Base-by-base conservation (phyloP, 1,284 basidiomycete species). In the Ceratobasidium sp. region DNA sequence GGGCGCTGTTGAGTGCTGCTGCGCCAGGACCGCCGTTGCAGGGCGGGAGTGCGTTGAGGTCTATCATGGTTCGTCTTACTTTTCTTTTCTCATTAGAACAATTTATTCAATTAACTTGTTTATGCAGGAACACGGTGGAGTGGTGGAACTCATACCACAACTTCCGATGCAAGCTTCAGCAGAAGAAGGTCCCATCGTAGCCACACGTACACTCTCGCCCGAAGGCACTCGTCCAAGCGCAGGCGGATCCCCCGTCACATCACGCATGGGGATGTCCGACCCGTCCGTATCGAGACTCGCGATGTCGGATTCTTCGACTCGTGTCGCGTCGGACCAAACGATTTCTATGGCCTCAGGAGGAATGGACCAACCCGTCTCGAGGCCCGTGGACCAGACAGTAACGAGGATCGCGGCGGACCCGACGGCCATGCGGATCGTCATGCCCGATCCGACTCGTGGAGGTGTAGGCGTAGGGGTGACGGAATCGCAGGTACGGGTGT, bases 101-200 rank as follows among this genome's bases (percentile, higher is more conserved):
- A n/a, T n/a, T n/a, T 51, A 48, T 19, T 69, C 27, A 44, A 33
- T 31, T 17, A 33, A 41, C 31, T 41, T 41, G 50, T 41, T 29
- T 9, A 44, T 51, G 11, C 50, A 66, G 50, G 73, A 75, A 33
- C 73, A 75, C 44, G 73, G 65, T 27, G 73, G 73, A 17, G 67
- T 75, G 73, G 73, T 75, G 14, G 73, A 75, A 44, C 41, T 75
- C 5, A 54, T 71, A 2, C 66, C 66, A 11, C 54, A 57, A 27
- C 66, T 71, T 19, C 54, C 66, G 44, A 45, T 71, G 53, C 33
- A 33, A 24, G 36, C 54, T 48, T 29, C 33, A 31, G 54, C 54
- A n/a, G 65, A 67, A 56, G 31, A 51, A 67, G 29, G 51, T 67
- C 22, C 65, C 65, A 67, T 67, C 50, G 33, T 67, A 15, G 65